A percentile compares a stretch with the other conserved stretches of the same genome.
Conservation (phyloP, 176 grass and related monocot species). For the Puccinellia tenuiflora region DNA sequence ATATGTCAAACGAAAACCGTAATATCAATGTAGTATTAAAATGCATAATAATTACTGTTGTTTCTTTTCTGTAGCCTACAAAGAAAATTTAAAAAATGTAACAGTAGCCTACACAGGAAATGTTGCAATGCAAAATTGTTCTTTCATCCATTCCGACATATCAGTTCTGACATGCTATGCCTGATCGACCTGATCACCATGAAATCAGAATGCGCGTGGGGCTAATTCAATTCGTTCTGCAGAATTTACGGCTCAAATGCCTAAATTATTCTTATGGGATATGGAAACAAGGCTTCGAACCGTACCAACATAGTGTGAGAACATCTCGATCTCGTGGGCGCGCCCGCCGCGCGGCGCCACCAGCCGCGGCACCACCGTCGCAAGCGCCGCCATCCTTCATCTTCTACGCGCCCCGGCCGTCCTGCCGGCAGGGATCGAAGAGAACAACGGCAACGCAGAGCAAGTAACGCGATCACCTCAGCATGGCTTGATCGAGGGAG, state of each 20-base stretch:
- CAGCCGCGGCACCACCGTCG: slow-evolving; percentile 44
- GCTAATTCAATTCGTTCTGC: background rate
- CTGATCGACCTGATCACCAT: background rate
- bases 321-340: slow-evolving; percentile 63
- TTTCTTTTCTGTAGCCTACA: background rate
- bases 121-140: background rate
- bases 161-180: background rate
- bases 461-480: background rate
- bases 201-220: background rate
- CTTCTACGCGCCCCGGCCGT: background rate
- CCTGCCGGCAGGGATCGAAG: background rate
- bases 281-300: too few species aligned
- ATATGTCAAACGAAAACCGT: background rate
- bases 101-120: background rate
- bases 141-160: background rate
- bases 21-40: background rate
- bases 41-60: background rate
- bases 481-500: background rate
- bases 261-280: background rate
- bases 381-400: background rate
- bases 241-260: background rate
- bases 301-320: slow-evolving; percentile 84
- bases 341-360: slow-evolving; percentile 35
- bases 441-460: background rate
- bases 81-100: background rate